Percentiles rank a stretch among this genome's conserved stretches.
These are phyloP conservation scores for Tuber melanosporum DNA, from an alignment of 495 filamentous ascomycete genomes.

Conservation along the genomic window DNA sequence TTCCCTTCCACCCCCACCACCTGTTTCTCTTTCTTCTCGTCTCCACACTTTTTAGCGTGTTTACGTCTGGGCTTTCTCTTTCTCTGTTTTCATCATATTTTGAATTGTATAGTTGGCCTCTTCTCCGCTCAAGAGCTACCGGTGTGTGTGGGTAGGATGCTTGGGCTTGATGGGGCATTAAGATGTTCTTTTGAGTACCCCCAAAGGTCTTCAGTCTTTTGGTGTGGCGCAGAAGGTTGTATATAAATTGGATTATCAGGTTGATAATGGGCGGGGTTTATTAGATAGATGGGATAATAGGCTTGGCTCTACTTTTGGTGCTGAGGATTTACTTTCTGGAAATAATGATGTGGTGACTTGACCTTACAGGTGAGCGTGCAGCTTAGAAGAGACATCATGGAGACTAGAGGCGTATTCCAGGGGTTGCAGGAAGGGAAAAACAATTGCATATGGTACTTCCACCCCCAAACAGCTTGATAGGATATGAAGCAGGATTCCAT, in stretches of 20 bases:
- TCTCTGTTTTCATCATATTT: slow-evolving; percentile 14
- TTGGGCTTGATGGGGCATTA: not conserved
- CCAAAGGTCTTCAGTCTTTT: not conserved
- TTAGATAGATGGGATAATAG: not conserved
- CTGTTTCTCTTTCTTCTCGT: not conserved
- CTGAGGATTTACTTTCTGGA: not conserved
- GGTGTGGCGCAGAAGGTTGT: not conserved
- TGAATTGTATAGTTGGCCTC: slow-evolving; percentile 1
- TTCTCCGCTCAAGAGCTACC: not conserved
- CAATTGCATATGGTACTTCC: not conserved
- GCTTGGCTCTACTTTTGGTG: not conserved
- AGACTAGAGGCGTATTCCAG: not conserved
- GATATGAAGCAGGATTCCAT: not conserved
- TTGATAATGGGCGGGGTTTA: not conserved
- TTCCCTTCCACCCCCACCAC: not conserved
- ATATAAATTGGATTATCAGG: not conserved
- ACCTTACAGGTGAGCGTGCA: too few relatives aligned
- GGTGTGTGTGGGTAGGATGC: not conserved
- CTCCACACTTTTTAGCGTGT: slow-evolving; percentile 9
- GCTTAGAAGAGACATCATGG: not conserved
- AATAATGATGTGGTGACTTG: not conserved
- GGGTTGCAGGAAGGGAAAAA: not conserved
- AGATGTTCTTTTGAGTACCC: not conserved
- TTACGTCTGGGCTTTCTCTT: slow-evolving; percentile 1
- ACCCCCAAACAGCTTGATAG: not conserved